Base-by-base conservation (phyloP, 805 yeast species). In the Lachancea sp. region DNA sequence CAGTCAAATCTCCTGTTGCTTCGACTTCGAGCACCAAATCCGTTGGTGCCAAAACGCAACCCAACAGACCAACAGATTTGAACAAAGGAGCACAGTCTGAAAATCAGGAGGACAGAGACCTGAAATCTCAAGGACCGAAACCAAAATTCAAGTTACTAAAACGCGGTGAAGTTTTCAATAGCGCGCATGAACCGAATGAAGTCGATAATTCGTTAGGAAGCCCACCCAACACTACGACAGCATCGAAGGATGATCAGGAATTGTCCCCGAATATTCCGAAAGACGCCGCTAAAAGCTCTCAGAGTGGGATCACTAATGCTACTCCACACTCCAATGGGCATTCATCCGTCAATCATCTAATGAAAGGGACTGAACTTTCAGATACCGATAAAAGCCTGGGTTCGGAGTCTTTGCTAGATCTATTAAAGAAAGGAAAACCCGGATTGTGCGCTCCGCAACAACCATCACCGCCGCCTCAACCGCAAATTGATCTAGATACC, bases 111-210 rank as follows among this genome's bases (percentile, higher is more conserved):
- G 17, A 27, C 4, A 20, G 32, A 25, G 15, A 27, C 17, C 32
- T 39, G 11, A 34, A 39, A 32, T 29, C 44, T 5, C 48, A 46
- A 10, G 49, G 53, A 11, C n/a, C n/a, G n/a, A 66, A 60, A 44
- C 66, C 64, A 3, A 68, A 63, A 46, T 51, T 67, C 38, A 66
- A 59, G 45, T 33, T 69, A 2, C 42, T 69, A 44, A 69, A 65
- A 45, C 59, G 71, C 38, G 72, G 72, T 16, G 68, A 69, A 45
- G 55, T 53, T 3, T 44, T 68, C 17, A 56, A 52, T 13, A 57
- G 54, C 38, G 29, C 55, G 13, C 15, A 7, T 12, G 38, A 35
- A 8, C 12, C 38, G 3, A 7, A 26, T 8, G 15, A 35, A 19
- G 15, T 20, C 26, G 38, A 35, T 3, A 16, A 15, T 4, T 17